phyloP scores from a whole-genome alignment of 495 filamentous ascomycete species.

The Bacidia gigantensis region DNA sequence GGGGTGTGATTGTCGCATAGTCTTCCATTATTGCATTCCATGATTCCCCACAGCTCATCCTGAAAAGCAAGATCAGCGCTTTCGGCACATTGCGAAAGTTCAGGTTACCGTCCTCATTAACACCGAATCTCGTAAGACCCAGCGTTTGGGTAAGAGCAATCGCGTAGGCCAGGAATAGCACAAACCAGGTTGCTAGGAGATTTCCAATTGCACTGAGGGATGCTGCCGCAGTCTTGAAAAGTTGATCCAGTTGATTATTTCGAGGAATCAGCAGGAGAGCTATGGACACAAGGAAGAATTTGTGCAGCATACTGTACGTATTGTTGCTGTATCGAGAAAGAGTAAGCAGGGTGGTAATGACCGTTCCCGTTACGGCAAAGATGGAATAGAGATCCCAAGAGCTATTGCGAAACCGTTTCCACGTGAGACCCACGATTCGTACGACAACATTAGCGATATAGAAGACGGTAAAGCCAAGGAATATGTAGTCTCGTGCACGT shows the following conservation, averaged over 20 bases:
- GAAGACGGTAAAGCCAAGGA: conserved; percentile 71
- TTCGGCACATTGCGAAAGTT: conserved; percentile 92
- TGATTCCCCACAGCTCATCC: conserved; percentile 81
- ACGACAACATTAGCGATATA: conserved; percentile 78
- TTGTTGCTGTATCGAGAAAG: conserved; percentile 39
- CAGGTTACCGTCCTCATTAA: conserved; percentile 59
- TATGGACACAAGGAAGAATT: conserved; percentile 84
- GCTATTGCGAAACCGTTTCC: conserved; percentile 82
- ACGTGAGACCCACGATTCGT: conserved; percentile 76
- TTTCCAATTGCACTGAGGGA: conserved; percentile 84
- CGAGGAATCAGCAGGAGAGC: conserved; percentile 86
- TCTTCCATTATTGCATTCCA: conserved; percentile 98
- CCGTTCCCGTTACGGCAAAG: conserved; percentile 68
- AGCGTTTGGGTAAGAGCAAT: conserved; percentile 96
- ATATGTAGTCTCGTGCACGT: conserved; percentile 42
- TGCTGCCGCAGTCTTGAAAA: conserved; percentile 98
- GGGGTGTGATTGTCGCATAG: conserved; percentile 63
- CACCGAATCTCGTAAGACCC: conserved; percentile 79
- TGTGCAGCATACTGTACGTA: conserved; percentile 67
- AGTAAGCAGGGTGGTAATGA: conserved; percentile 61
- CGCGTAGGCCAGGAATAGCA: conserved; percentile 89
- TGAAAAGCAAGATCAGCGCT: conserved; percentile 84
- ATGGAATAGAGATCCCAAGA: conserved; percentile 93
- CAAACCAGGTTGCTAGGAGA: conserved; percentile 90
- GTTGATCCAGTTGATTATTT: conserved; percentile 93